phyloP scores from a whole-genome alignment of 1,284 basidiomycete species.

The Rhodotorula mucilaginosa region DNA sequence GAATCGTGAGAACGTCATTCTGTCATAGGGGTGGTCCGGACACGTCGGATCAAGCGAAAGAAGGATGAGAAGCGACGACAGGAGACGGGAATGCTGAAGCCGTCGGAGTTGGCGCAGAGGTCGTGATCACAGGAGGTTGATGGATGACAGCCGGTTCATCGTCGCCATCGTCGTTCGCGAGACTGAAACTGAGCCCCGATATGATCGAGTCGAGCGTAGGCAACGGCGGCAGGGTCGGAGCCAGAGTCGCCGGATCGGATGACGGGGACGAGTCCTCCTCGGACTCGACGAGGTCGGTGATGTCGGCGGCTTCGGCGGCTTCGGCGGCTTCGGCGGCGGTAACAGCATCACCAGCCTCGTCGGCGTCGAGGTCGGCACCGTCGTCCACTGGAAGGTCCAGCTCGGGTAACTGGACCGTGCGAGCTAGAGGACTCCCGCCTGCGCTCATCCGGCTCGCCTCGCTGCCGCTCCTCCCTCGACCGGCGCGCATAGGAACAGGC shows the following conservation, averaged over 20 bases:
- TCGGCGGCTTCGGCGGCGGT: background rate
- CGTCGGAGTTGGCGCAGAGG: constrained; percentile 14
- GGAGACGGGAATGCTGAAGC: constrained; percentile 5
- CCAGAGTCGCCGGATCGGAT: no score
- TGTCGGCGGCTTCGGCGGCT: background rate
- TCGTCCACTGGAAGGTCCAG: no score
- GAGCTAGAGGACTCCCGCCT: constrained; percentile 3
- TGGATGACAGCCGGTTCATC: background rate
- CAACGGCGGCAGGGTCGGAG: no score
- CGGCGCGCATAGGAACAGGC: background rate
- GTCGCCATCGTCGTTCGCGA: background rate
- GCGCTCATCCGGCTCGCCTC: constrained; percentile 9
- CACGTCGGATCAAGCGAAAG: background rate
- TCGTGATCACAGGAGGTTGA: constrained; percentile 7
- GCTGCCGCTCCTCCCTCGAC: constrained; percentile 4
- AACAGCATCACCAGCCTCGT: no score
- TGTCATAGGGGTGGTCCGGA: no score
- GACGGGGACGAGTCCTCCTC: no score
- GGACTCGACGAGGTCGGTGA: no score
- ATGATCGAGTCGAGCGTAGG: no score
- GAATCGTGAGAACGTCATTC: no score
- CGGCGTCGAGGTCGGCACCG: background rate
- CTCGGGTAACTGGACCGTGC: background rate
- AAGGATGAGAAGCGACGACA: background rate
- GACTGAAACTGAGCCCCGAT: no score